Base-by-base conservation (phyloP, 306 rosid genomes). In the Cicer cuneatum region DNA sequence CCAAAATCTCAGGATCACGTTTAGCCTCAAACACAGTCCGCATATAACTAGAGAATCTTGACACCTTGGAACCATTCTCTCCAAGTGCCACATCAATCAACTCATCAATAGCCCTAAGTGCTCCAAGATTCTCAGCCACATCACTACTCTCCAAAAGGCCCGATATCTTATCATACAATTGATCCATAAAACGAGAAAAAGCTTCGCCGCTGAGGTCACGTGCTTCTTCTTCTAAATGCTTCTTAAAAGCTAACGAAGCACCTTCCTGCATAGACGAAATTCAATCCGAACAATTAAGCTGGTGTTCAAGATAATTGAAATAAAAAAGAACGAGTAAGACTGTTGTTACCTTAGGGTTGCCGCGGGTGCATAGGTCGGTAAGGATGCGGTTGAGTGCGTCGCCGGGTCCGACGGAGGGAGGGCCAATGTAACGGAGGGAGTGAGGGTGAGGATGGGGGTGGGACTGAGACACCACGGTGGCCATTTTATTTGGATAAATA, bases 31-130 rank as follows among this genome's bases (percentile, higher is more conserved):
- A 94, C 47, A 89, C 99, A 74, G 71, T 85, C 48, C 99, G 78
- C 85, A 94, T 92, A 70, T 92, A 94, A 75, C 76, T 87, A 2
- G 99, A 89, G 69, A 94, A 90, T 76, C 86, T 92, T 1, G 99
- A 92, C 35, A 94, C 95, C 81, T 91, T 94, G 15, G 99, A 90
- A 60, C 93, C 96, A 84, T 92, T 94, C 83, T 94, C 99, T 10
- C 99, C 99, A 59, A 94, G 88, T 38, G 95, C 93, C 58, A 92
- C 96, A 72, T 90, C 99, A 43, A 94, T 94, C 66, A 94, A 82
- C 86, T 94, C 96, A 65, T 94, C 99, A 71, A 94, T 94, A 45
- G 97, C 99, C 80, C 99, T 88, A 7, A 94, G 80, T 62, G 99
- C 99, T 66, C 97, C 99, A 41, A 94, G 69, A 84, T 90, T 94